Conservation (phyloP, 768 basidiomycete species). For the Leccinum fibrillosum region DNA sequence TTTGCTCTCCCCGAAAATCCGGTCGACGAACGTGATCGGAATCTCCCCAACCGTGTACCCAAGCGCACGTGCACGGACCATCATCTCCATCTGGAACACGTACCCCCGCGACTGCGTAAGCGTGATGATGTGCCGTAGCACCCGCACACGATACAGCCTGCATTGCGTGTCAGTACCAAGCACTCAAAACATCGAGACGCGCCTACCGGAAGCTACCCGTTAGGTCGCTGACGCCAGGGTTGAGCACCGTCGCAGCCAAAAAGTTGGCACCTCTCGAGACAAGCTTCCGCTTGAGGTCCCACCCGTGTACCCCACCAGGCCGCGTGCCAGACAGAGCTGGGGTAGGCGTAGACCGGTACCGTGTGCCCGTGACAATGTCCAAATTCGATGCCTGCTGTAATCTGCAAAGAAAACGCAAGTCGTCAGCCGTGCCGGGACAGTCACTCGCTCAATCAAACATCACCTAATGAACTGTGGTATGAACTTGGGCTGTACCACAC, state of each 20-base stretch:
- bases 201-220: conserved; percentile 87
- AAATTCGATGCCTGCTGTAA: conserved; percentile 83
- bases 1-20: conserved; percentile 92
- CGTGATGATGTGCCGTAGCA: conserved; percentile 79
- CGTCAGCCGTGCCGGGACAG: conserved; percentile 1
- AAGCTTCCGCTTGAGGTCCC: conserved; percentile 88
- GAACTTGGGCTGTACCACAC: conserved; percentile 75
- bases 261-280: conserved; percentile 90
- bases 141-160: conserved; percentile 74
- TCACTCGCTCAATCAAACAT: conserved; percentile 1
- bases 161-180: background rate
- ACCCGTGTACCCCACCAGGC: conserved; percentile 87
- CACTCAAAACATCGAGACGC: background rate
- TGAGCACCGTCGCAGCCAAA: conserved; percentile 80
- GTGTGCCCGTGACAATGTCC: conserved; percentile 91
- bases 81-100: conserved; percentile 99
- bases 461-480: conserved; percentile 90
- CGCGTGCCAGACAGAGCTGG: conserved; percentile 55
- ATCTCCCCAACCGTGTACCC: conserved; percentile 88
- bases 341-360: conserved; percentile 66
- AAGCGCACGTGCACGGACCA: conserved; percentile 80
- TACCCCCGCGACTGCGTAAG: conserved; percentile 86
- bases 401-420: conserved; percentile 33
- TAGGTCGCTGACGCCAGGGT: conserved; percentile 84
- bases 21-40: conserved; percentile 92